phyloP scores from a whole-genome alignment of 805 yeast species.

The Schwanniomyces pseudopolymorphus region DNA sequence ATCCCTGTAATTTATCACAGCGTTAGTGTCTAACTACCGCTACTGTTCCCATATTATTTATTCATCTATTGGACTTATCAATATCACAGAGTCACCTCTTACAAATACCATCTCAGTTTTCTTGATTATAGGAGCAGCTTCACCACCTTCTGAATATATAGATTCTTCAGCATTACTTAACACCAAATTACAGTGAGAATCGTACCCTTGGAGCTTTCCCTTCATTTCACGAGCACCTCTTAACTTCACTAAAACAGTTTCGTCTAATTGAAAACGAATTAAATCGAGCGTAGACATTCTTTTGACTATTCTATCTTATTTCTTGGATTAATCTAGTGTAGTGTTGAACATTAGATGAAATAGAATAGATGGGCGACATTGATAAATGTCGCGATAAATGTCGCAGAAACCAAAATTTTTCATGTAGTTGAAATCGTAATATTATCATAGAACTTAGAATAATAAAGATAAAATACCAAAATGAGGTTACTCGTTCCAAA shows the following conservation, averaged over 20 bases:
- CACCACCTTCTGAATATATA: constrained; percentile 58
- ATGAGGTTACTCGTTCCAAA: constrained; percentile 6
- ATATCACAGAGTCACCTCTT: constrained; percentile 95
- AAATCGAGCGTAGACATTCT: constrained; percentile 72
- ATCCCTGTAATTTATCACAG: not conserved
- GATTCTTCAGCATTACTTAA: constrained; percentile 90
- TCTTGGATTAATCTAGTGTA: not conserved
- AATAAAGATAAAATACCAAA: constrained; percentile 1
- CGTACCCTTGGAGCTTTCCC: constrained; percentile 91
- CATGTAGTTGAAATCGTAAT: not conserved
- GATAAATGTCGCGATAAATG: constrained; percentile 1
- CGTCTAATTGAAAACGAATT: constrained; percentile 83
- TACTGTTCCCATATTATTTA: constrained; percentile 1
- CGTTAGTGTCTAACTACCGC: not conserved
- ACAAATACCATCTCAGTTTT: constrained; percentile 88
- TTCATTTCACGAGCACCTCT: constrained; percentile 92
- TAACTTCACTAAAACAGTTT: constrained; percentile 79
- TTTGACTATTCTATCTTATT: not conserved
- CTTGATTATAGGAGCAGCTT: constrained; percentile 47
- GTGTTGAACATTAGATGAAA: not conserved
- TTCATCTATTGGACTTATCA: constrained; percentile 53
- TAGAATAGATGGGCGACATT: not conserved
- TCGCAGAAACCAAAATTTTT: constrained; percentile 4
- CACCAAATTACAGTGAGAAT: constrained; percentile 94
- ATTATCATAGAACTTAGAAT: not conserved